Base-by-base conservation (phyloP, 331 rosid genomes). In the Pyrus hybrid region DNA sequence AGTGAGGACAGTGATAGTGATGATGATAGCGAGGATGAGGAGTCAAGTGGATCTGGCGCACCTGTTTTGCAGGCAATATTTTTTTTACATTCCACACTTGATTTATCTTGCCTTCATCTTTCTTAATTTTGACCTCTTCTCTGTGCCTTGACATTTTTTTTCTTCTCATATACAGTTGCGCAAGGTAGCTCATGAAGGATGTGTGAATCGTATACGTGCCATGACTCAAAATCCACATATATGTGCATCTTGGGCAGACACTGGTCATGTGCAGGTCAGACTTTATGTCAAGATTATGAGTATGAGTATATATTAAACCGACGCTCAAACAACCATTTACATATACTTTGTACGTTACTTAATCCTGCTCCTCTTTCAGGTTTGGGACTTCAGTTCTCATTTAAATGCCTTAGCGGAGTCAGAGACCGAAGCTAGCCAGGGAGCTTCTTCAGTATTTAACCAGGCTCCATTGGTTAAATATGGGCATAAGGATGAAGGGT, bases 221-320 rank as follows among this genome's bases (percentile, higher is more conserved):
- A 94, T 94, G 99, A 30, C 91, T 37, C 97, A 94, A 90, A 89
- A 81, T 73, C 97, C 97, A 22, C 91, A 92, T 66, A 89, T 94
- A 72, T 92, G 91, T 85, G 99, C 99, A 71, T 83, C 93, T 75
- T 94, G 99, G 99, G 87, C 90, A 22, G 99, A 94, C 77, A 75
- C 82, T 43, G 97, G 99, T 81, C 79, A 81, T 80, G 92, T 89
- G 33, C 92, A 94, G 97, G 97, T 94, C 29, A 70, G 86, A 72
- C 47, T 80, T 78, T 25, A 45, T 45, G 53, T 49, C n/a, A 49
- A 49, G 56, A 49, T 5, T 49, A 49, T 49, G 56, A 49, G 54
- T 14, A 49, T 37, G 41, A 35, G 43, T 49, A 16, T 49, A 49
- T 49, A 49, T 49, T 6, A 49, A 5, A 6, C 56, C 6, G 26